These are phyloP conservation scores for Mycena vitilis DNA, from an alignment of 768 basidiomycete genomes.

Conservation along the genomic window DNA sequence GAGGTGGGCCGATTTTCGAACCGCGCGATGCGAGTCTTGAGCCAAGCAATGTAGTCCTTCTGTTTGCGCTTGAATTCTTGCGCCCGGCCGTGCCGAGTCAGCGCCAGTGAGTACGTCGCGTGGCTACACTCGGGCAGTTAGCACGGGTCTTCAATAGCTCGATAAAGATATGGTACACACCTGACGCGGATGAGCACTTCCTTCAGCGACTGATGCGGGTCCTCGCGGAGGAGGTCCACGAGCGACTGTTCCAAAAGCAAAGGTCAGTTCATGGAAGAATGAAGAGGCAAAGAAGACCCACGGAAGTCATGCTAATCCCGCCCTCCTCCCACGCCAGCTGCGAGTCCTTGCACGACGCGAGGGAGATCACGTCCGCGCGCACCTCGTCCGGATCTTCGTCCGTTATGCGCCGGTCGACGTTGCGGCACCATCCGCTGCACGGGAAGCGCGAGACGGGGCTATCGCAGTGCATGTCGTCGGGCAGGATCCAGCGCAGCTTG, in stretches of 20 bases:
- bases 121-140: too few species aligned
- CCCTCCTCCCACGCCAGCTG: slow-evolving; percentile 33
- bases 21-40: too few species aligned
- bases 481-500: not conserved
- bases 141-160: too few species aligned
- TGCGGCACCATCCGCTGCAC: slow-evolving; percentile 29
- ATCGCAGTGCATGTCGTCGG: slow-evolving; percentile 9
- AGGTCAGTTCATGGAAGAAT: not conserved
- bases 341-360: slow-evolving; percentile 37
- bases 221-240: not conserved
- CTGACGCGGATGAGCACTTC: not conserved
- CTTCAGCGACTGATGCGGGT: slow-evolving; percentile 2
- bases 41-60: too few species aligned
- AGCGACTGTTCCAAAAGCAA: not conserved
- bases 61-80: too few species aligned
- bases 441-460: slow-evolving; percentile 24
- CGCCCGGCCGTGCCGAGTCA: too few species aligned
- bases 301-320: slow-evolving; percentile 37
- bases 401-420: not conserved
- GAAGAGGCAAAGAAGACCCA: slow-evolving; percentile 9
- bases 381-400: not conserved
- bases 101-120: too few species aligned
- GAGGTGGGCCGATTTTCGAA: too few species aligned
- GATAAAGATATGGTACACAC: too few species aligned
- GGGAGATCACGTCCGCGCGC: slow-evolving; percentile 35